Percentiles rank a stretch among this genome's conserved stretches.
These are phyloP conservation scores for Pleurotus cornucopiae DNA, from an alignment of 768 basidiomycete species.

Conservation along the genomic window DNA sequence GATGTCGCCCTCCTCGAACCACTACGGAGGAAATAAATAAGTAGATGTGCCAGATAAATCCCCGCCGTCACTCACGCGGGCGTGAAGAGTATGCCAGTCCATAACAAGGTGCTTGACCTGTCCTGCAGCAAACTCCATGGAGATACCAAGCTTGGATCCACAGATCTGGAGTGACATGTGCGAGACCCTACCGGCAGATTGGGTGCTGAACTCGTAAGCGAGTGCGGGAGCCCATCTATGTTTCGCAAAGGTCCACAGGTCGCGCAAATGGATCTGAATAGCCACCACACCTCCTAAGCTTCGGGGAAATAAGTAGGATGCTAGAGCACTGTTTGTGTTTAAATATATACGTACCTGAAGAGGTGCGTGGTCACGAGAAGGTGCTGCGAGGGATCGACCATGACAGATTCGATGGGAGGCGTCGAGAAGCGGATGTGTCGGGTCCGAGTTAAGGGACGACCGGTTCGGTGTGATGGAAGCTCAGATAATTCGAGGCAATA, in stretches of 20 bases:
- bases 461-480: slow-evolving; percentile 44
- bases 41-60: neutral
- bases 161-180: slow-evolving; percentile 34
- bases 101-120: slow-evolving; percentile 41
- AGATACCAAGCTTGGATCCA: slow-evolving; percentile 39
- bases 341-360: slow-evolving; percentile 24
- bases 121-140: slow-evolving; percentile 36
- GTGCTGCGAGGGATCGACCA: slow-evolving; percentile 40
- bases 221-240: slow-evolving; percentile 40
- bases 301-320: no score
- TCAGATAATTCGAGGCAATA: slow-evolving; percentile 40
- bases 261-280: slow-evolving; percentile 48
- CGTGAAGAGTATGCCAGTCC: slow-evolving; percentile 46
- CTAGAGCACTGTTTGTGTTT: no score
- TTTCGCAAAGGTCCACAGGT: slow-evolving; percentile 52
- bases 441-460: slow-evolving; percentile 37
- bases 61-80: slow-evolving; percentile 29
- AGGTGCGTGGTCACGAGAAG: slow-evolving; percentile 41
- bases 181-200: slow-evolving; percentile 27
- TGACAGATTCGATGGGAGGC: slow-evolving; percentile 38
- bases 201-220: slow-evolving; percentile 38
- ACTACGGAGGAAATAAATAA: slow-evolving; percentile 24
- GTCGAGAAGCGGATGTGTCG: slow-evolving; percentile 42
- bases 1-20: slow-evolving; percentile 46
- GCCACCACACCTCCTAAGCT: slow-evolving; percentile 36